A percentile compares a stretch with the other conserved stretches of the same genome.
Conservation (phyloP, 805 yeast genomes). For the Candida stauntonica region DNA sequence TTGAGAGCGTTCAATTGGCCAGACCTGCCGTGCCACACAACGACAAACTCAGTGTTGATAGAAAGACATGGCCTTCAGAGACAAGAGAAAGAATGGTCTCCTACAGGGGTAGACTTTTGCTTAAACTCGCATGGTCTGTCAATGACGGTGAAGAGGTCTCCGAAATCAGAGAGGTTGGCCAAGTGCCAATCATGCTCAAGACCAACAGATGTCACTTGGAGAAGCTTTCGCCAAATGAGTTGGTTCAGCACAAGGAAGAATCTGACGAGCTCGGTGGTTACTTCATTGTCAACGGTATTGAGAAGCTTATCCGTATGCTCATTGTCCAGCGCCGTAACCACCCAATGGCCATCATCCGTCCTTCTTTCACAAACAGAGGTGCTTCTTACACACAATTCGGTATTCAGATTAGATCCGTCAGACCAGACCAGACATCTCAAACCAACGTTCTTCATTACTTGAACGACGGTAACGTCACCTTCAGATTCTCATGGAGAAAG, state of each 20-base stretch:
- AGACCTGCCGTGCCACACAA: conserved; percentile 72
- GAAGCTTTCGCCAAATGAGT: conserved; percentile 73
- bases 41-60: conserved; percentile 72
- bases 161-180: conserved; percentile 88
- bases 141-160: conserved; percentile 80
- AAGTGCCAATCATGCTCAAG: conserved; percentile 84
- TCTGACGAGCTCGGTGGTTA: conserved; percentile 96
- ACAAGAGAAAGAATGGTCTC: conserved; percentile 86
- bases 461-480: conserved; percentile 92
- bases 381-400: conserved; percentile 84
- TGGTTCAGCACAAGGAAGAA: conserved; percentile 80
- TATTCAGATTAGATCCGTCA: conserved; percentile 88
- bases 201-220: conserved; percentile 90
- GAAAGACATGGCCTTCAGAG: conserved; percentile 79
- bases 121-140: conserved; percentile 81
- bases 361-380: conserved; percentile 93
- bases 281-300: conserved; percentile 91
- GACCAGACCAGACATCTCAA: conserved; percentile 97
- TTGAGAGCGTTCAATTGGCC: conserved; percentile 84
- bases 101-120: conserved; percentile 71
- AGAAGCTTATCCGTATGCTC: conserved; percentile 92
- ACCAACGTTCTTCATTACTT: conserved; percentile 96
- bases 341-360: conserved; percentile 96
- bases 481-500: conserved; percentile 95
- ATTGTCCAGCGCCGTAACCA: conserved; percentile 97